Percentiles rank a stretch among this genome's conserved stretches.
phyloP scores from a whole-genome alignment of 2,329 filamentous ascomycete genomes.

The Sphaceloma murrayae region DNA sequence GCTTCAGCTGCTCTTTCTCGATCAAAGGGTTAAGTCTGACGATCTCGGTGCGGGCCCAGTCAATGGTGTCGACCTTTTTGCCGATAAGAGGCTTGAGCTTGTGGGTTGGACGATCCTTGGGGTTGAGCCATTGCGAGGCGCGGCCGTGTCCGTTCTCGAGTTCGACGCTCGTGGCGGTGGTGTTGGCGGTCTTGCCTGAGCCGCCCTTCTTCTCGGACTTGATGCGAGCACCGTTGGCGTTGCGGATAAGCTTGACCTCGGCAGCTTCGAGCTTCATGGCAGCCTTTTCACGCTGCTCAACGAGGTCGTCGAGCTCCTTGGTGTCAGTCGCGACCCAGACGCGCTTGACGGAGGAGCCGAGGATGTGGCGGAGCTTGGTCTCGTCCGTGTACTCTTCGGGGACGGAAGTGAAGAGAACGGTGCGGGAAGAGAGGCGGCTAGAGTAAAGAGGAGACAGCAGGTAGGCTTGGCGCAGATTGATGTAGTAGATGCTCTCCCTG shows the following conservation, averaged over 20 bases:
- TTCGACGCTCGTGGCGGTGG: conserved; percentile 33
- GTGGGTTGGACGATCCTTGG: conserved; percentile 68
- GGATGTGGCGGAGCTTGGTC: conserved; percentile 66
- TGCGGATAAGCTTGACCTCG: conserved; percentile 74
- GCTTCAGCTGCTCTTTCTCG: conserved; percentile 56
- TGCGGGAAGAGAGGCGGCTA: conserved; percentile 78
- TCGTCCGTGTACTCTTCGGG: conserved; percentile 69
- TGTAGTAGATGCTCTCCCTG: conserved; percentile 80
- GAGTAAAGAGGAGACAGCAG: conserved; percentile 76
- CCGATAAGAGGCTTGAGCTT: conserved; percentile 61
- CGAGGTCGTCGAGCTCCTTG: conserved; percentile 66
- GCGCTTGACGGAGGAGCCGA: conserved; percentile 58
- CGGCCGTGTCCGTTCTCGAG: conserved; percentile 54
- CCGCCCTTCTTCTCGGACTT: conserved; percentile 54
- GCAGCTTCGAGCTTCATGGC: conserved; percentile 77
- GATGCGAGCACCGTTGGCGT: conserved; percentile 61
- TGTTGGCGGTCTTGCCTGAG: conserved; percentile 35
- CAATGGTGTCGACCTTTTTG: conserved; percentile 88
- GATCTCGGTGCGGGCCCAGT: conserved; percentile 74
- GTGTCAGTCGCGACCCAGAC: conserved; percentile 77
- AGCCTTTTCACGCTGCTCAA: conserved; percentile 69
- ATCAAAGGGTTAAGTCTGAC: conserved; percentile 64
- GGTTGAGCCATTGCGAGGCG: conserved; percentile 52
- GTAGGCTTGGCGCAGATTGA: conserved; percentile 89
- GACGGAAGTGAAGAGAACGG: conserved; percentile 80